These are phyloP conservation scores for Alternaria alternata DNA, from an alignment of 2,329 filamentous ascomycete genomes.

Conservation along the genomic window DNA sequence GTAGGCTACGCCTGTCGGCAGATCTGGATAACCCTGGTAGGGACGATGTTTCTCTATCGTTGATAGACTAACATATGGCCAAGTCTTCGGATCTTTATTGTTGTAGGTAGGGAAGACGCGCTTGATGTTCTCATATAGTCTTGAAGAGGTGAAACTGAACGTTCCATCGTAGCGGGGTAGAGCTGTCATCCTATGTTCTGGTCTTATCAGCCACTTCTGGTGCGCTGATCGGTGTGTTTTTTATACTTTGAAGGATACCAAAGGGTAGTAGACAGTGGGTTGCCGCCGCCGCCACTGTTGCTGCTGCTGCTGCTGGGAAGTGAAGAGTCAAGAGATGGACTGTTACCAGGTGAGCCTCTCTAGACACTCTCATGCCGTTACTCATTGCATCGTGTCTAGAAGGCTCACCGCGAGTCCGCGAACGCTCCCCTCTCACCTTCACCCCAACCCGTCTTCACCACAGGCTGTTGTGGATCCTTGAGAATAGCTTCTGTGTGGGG, in stretches of 20 bases:
- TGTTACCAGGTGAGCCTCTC: neutral
- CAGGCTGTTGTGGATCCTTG: neutral
- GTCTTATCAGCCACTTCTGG: neutral
- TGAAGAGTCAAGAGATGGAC: neutral
- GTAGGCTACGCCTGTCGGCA: conserved; percentile 7
- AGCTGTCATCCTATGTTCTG: neutral
- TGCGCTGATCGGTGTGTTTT: neutral
- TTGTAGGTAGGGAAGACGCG: neutral
- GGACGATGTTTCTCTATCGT: neutral
- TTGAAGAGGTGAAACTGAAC: conserved; percentile 9
- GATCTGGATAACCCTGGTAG: conserved; percentile 2
- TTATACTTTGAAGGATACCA: neutral
- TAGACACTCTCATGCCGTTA: neutral
- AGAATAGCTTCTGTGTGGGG: neutral
- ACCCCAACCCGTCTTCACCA: neutral
- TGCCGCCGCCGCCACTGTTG: neutral
- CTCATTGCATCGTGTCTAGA: neutral
- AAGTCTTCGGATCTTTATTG: conserved; percentile 7
- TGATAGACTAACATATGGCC: conserved; percentile 9
- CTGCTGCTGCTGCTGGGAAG: neutral
- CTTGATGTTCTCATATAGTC: neutral
- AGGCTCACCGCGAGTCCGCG: neutral
- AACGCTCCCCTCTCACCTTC: neutral
- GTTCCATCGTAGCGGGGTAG: neutral
- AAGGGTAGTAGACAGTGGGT: too few species aligned